A percentile compares a stretch with the other conserved stretches of the same genome.
Evolutionary conservation across 345 rosid genomes (phyloP).

Genomic region (Sisymbrium irio): DNA sequence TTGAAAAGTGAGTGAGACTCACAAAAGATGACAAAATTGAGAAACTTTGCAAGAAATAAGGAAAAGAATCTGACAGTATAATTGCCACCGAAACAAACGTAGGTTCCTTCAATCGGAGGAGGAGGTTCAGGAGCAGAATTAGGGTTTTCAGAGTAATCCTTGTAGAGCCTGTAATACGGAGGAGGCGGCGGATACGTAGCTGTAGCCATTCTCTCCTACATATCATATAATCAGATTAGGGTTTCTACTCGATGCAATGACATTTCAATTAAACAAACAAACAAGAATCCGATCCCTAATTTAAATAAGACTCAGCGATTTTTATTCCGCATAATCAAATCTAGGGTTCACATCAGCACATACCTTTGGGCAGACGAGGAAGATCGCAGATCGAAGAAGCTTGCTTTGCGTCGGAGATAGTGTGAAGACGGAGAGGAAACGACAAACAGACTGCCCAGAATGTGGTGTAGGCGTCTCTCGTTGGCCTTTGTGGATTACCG

Average conservation of each 20-base stretch:
- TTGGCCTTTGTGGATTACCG: too few species aligned
- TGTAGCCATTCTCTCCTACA: conserved; percentile 62
- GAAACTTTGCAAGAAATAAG: neutral
- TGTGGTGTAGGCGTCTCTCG: too few species aligned
- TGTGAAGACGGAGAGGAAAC: neutral
- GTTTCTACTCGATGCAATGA: neutral
- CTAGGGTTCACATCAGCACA: neutral
- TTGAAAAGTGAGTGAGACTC: neutral
- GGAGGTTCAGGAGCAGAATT: conserved; percentile 78
- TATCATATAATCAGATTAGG: neutral
- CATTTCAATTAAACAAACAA: neutral
- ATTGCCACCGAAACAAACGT: conserved; percentile 62
- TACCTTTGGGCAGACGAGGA: neutral
- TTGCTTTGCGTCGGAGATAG: neutral
- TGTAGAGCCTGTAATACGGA: conserved; percentile 85
- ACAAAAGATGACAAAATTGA: neutral
- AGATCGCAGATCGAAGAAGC: conserved; percentile 7
- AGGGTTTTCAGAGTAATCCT: conserved; percentile 64
- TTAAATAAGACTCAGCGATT: neutral
- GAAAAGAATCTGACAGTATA: conserved; percentile 52
- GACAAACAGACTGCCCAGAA: too few species aligned
- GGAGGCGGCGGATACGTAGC: conserved; percentile 95
- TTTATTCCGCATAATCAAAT: neutral
- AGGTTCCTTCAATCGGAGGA: conserved; percentile 77
- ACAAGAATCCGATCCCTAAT: neutral